A percentile compares a stretch with the other conserved stretches of the same genome.
phyloP scores from a whole-genome alignment of 2,329 filamentous ascomycete species.

The Alternaria triticina region DNA sequence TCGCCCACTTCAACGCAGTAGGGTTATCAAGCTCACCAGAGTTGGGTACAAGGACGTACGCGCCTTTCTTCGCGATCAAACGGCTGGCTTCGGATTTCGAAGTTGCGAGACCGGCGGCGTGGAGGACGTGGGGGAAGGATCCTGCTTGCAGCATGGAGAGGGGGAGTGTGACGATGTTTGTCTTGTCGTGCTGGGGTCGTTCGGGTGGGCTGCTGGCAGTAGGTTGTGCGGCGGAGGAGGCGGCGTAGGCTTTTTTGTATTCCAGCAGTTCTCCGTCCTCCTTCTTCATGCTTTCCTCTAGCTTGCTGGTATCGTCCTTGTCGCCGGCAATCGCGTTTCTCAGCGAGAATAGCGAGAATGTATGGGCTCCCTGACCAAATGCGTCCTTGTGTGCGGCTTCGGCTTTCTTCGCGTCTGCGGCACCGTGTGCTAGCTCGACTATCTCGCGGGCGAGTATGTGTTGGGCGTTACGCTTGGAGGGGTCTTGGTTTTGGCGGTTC shows the following conservation, averaged over 20 bases:
- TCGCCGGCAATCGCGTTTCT: constrained; percentile 22
- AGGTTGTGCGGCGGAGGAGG: constrained; percentile 20
- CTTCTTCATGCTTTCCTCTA: constrained; percentile 4
- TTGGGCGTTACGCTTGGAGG: constrained; percentile 77
- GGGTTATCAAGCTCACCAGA: constrained; percentile 51
- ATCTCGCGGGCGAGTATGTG: constrained; percentile 85
- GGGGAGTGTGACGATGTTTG: constrained; percentile 66
- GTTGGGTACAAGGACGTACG: constrained; percentile 60
- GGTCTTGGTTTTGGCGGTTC: constrained; percentile 69
- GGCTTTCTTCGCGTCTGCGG: constrained; percentile 66
- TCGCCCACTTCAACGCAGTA: constrained; percentile 64
- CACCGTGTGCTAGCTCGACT: constrained; percentile 78
- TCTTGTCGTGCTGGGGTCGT: constrained; percentile 33
- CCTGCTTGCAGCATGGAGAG: constrained; percentile 60
- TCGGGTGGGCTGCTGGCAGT: constrained; percentile 13
- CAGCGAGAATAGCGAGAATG: constrained; percentile 35
- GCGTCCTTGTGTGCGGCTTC: constrained; percentile 62
- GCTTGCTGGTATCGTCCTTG: not conserved
- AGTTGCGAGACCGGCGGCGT: constrained; percentile 64
- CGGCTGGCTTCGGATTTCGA: constrained; percentile 66
- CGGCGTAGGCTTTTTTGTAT: constrained; percentile 37
- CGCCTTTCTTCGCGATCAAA: constrained; percentile 61
- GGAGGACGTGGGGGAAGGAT: constrained; percentile 65
- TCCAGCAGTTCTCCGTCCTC: constrained; percentile 22
- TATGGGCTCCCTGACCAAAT: constrained; percentile 43